phyloP scores from a whole-genome alignment of 371 early-diverging fungal genomes.

The Synchytrium microbalum region DNA sequence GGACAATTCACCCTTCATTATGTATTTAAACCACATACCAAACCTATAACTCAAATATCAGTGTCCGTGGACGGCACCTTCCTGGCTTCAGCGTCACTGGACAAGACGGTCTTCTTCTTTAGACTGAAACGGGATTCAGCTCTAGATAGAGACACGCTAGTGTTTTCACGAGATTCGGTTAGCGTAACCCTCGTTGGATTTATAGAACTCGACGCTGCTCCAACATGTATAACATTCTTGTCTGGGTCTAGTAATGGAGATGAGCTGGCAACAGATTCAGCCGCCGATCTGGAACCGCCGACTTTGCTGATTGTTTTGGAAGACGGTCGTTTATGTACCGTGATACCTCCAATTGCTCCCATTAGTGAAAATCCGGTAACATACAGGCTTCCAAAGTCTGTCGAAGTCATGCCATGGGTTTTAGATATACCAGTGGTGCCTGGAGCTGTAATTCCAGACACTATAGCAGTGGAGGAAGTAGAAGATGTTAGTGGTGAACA shows the following conservation, averaged over 20 bases:
- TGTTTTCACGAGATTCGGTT: conserved; percentile 18
- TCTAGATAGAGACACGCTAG: background rate
- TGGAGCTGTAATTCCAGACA: too few relatives aligned
- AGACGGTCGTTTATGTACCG: too few relatives aligned
- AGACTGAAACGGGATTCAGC: conserved; percentile 13
- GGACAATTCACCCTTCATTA: conserved; percentile 27
- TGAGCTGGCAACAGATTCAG: too few relatives aligned
- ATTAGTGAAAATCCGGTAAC: too few relatives aligned
- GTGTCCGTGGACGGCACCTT: conserved; percentile 38
- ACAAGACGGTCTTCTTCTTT: conserved; percentile 43
- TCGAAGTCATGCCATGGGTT: too few relatives aligned
- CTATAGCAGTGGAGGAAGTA: too few relatives aligned
- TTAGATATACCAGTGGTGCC: too few relatives aligned
- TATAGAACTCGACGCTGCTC: conserved; percentile 26
- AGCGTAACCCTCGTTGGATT: conserved; percentile 34
- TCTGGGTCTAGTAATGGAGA: too few relatives aligned
- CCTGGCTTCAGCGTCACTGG: conserved; percentile 35
- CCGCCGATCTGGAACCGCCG: too few relatives aligned
- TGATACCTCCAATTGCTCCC: background rate
- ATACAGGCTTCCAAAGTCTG: too few relatives aligned
- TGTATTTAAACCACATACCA: conserved; percentile 41
- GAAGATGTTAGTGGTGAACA: too few relatives aligned
- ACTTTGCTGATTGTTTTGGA: too few relatives aligned
- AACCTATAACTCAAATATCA: conserved; percentile 25
- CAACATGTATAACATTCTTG: conserved; percentile 32